Evolutionary conservation across 1,139 yeast genomes (phyloP), one percentile per base, ranked within the genome.

Genomic region (Saccharomyces hybrid): DNA sequence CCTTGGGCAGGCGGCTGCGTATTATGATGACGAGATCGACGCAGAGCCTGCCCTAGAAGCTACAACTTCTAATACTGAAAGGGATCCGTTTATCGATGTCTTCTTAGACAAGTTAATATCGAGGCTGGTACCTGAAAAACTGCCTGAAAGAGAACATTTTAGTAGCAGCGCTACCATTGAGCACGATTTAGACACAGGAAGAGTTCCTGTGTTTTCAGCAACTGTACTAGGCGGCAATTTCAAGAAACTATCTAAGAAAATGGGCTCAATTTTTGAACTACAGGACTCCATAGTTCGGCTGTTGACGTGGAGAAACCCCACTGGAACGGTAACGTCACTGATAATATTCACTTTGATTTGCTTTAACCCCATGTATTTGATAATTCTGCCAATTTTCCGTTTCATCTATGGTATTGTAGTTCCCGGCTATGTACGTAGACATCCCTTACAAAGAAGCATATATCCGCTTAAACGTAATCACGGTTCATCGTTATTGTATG

Each of bases 391-490:
- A 0, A 65, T 87, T 42, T 58, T 84, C 1, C 78, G 75, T 52
- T 56, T 88, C 4, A 67, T 86, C 42, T 75, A 78, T 57, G 84
- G 83, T 0, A 73, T 86, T 1, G 75, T 89, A 73, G 74, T 86
- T 1, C 93, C 95, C 0, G 89, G 88, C 1, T 90, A 84, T 64
- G 73, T 81, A 21, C 75, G 78, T 53, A 75, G 89, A 54, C 96
- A 89, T 66, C 96, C 91, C 0, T 73, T 81, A 62, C 71, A 75
- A 29, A 71, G 73, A 11, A 76, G 78, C 0, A 74, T 75, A 28
- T 72, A 81, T 19, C 61, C 72, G 2, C 72, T 73, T 19, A 77
- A 78, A 19, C 75, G 75, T 58, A 73, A 70, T 28, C 71, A 86
- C 51, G 89, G 89, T 0, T 83, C 80, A 54, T 77, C 85, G 0